Evolutionary conservation across 1,284 basidiomycete species (phyloP).

Genomic region (Anthracocystis walkeri): DNA sequence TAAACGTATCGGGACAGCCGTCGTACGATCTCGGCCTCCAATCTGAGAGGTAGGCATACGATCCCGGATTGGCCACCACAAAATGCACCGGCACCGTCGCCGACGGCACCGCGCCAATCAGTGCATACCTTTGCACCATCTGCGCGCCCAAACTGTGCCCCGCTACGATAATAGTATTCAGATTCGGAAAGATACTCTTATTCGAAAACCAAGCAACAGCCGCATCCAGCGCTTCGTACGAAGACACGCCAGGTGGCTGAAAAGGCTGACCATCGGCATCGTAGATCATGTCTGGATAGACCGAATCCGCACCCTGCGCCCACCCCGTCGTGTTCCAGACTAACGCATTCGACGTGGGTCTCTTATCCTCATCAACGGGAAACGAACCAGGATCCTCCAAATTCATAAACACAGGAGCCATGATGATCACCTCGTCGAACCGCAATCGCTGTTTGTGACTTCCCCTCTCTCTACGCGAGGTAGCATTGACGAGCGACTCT

Average conservation of each 20-base stretch:
- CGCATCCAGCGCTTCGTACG: constrained; percentile 51
- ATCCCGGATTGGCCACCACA: constrained; percentile 57
- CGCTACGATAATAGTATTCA: constrained; percentile 56
- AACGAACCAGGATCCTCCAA: constrained; percentile 43
- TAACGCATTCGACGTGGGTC: constrained; percentile 36
- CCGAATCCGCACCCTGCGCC: constrained; percentile 51
- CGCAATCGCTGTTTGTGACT: constrained; percentile 26
- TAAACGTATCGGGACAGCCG: constrained; percentile 38
- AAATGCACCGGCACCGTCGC: constrained; percentile 52
- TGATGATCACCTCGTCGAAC: constrained; percentile 52
- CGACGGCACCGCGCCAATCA: constrained; percentile 48
- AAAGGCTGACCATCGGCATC: constrained; percentile 22
- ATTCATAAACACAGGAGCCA: constrained; percentile 57
- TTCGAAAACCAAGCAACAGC: constrained; percentile 43
- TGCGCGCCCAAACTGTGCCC: constrained; percentile 54
- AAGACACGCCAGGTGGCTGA: constrained; percentile 32
- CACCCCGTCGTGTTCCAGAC: constrained; percentile 43
- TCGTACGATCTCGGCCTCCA: constrained; percentile 33
- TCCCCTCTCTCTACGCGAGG: constrained; percentile 26
- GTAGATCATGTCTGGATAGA: constrained; percentile 29
- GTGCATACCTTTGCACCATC: constrained; percentile 54
- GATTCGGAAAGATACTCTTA: constrained; percentile 41
- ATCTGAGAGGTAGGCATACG: constrained; percentile 46
- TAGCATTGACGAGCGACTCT: constrained; percentile 48
- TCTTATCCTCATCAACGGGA: constrained; percentile 29